Evolutionary conservation across 331 rosid species (phyloP).

Genomic region (Erythrophleum ivorense): DNA sequence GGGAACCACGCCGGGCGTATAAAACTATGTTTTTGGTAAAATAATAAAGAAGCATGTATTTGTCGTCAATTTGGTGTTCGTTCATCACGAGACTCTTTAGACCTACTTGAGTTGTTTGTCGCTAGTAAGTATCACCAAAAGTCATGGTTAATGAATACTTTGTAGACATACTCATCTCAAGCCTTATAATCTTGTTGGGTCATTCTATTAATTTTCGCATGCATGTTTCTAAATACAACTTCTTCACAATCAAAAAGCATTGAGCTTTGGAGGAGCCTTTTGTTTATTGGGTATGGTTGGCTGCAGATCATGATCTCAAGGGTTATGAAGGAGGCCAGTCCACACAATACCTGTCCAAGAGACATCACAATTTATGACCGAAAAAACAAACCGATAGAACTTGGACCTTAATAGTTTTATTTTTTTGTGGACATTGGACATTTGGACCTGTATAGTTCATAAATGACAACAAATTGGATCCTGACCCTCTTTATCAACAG

Average conservation of each 20-base stretch:
- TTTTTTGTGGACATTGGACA: neutral
- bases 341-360: neutral
- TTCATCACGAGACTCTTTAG: neutral
- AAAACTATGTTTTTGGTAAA: neutral
- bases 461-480: no score
- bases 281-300: no score
- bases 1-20: neutral
- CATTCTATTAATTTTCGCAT: neutral
- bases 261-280: no score
- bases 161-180: neutral
- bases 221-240: no score
- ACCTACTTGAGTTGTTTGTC: conserved; percentile 13
- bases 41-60: neutral
- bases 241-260: no score
- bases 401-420: neutral
- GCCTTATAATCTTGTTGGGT: neutral
- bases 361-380: no score
- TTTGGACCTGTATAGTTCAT: neutral
- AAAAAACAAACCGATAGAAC: neutral
- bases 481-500: neutral
- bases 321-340: neutral
- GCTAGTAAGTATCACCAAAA: neutral
- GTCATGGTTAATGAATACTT: neutral
- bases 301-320: no score
- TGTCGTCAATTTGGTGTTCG: neutral